Evolutionary conservation across 106 monocot species (phyloP), one percentile per base, ranked within the genome.

Genomic region (Agapanthus africanus): DNA sequence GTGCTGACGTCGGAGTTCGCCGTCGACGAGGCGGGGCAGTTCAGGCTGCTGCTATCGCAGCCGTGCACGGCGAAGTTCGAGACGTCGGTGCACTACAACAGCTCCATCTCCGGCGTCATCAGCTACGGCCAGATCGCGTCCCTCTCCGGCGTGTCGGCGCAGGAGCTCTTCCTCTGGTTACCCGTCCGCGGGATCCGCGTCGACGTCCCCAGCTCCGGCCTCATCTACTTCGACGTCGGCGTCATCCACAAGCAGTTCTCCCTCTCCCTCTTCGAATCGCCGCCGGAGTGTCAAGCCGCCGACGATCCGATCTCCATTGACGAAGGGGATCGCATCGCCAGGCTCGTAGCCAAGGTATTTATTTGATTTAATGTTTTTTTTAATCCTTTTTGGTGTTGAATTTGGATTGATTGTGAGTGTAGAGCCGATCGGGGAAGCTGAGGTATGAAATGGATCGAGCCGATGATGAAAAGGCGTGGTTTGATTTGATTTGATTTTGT

Each of bases 121-220:
- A 64, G 71, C 54, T 74, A 65, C 68, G 87, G 80, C 39, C 78
- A 78, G 77, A 83, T 87, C 71, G 68, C 79, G 37, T 31, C 68
- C 36, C 41, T 87, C 46, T 80, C 83, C 68, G 87, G 87, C 67
- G 59, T 87, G 52, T 50, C 79, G 37, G 87, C 87, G 10, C 83
- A 87, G 69, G 83, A 83, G 26, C 83, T 87, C 69, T 87, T 87
- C 69, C 80, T 87, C 68, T 87, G 87, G 87, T 83, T 87, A 63
- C 83, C 87, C 71, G 87, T 87, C 44, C 64, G 49, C 33, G 80
- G 66, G 56, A 83, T 87, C 77, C 79, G 79, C 62, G 82, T 87
- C 67, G 79, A 79, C 68, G 67, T 79, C 63, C 82, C 82, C 60
- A 67, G 67, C 71, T 80, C 87, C 39, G 85, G 85, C 36, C 61